Conservation (phyloP, 495 filamentous ascomycete species). For the Neurospora sp. region DNA sequence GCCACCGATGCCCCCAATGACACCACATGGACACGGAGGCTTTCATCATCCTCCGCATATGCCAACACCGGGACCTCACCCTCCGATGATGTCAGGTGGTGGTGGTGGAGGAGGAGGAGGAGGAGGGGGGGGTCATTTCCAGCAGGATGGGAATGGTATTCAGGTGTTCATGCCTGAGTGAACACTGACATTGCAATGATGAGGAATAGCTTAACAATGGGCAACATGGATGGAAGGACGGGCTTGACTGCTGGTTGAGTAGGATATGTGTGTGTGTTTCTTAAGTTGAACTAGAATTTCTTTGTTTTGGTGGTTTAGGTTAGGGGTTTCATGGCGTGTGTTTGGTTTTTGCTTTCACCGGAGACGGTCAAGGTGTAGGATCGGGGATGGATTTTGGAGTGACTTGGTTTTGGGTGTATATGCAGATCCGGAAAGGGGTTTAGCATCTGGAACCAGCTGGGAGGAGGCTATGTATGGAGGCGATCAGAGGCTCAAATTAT, state of each 20-base stretch:
- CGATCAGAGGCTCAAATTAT: no score
- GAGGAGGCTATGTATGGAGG: no score
- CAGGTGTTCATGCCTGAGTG: slow-evolving; percentile 7
- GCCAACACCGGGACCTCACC: not conserved
- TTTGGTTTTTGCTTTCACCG: not conserved
- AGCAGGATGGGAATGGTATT: not conserved
- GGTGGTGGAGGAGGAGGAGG: not conserved
- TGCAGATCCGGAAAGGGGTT: not conserved
- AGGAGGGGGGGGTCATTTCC: slow-evolving; percentile 1
- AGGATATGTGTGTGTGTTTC: not conserved
- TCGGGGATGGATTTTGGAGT: not conserved
- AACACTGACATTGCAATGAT: not conserved
- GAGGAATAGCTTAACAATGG: no score
- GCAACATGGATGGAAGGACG: not conserved
- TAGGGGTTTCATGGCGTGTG: not conserved
- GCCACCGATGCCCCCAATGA: not conserved
- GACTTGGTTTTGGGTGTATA: not conserved
- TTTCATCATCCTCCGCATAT: not conserved
- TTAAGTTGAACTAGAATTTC: not conserved
- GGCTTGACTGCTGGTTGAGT: no score
- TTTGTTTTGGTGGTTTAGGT: not conserved
- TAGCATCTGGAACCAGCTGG: not conserved
- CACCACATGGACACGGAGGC: not conserved
- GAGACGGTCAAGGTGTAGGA: not conserved
- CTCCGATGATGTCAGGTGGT: not conserved